A percentile compares a stretch with the other conserved stretches of the same genome.
phyloP scores from a whole-genome alignment of 2,329 filamentous ascomycete species.

The Cordyceps javanica region DNA sequence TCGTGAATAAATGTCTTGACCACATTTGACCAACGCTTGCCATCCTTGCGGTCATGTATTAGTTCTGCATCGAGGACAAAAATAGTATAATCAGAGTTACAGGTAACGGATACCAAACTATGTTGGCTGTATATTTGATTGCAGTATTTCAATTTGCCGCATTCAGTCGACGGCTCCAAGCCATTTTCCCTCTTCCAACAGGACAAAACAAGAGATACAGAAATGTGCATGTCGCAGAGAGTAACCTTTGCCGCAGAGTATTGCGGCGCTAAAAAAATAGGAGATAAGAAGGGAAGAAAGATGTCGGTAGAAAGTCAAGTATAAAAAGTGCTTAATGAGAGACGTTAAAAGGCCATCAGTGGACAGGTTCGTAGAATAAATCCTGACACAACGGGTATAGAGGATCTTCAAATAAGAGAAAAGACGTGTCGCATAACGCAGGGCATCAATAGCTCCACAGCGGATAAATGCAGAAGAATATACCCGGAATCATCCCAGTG shows the following conservation, averaged over 20 bases:
- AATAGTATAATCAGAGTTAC: no score
- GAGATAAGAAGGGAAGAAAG: neutral
- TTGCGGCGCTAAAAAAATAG: neutral
- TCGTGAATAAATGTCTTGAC: no score
- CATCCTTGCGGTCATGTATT: no score
- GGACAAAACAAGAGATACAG: neutral
- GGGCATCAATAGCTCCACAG: neutral
- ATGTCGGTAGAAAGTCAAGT: neutral
- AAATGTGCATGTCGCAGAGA: neutral
- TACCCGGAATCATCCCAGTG: neutral
- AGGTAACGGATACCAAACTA: neutral
- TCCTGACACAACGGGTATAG: constrained; percentile 10
- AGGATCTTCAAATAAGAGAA: constrained; percentile 7
- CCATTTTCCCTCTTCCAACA: neutral
- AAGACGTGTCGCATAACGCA: neutral
- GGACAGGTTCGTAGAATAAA: neutral
- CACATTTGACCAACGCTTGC: no score
- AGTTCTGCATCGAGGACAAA: neutral
- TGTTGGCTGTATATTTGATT: neutral
- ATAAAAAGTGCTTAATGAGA: neutral
- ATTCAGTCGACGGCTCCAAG: neutral
- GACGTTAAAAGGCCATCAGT: constrained; percentile 4
- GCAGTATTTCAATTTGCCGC: neutral
- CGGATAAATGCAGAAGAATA: constrained; percentile 5
- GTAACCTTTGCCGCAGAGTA: neutral